Conservation (phyloP, 305 asterid genomes). For the Fraxinus dipetala region DNA sequence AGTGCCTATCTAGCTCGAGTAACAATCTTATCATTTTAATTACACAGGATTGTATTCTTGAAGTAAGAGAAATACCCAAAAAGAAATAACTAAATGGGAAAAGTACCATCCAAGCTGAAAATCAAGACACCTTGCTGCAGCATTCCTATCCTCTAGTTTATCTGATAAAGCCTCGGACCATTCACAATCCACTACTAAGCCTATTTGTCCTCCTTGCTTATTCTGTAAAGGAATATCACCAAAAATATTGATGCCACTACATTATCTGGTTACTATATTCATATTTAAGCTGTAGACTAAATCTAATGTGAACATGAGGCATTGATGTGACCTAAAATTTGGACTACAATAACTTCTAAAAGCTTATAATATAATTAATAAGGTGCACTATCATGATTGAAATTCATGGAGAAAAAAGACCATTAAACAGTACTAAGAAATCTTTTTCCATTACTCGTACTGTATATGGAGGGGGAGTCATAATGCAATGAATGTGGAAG, state of each 20-base stretch:
- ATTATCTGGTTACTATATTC: neutral
- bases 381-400: neutral
- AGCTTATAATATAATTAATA: neutral
- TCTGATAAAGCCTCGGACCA: constrained; percentile 45
- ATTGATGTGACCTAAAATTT: neutral
- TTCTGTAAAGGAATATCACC: constrained; percentile 28
- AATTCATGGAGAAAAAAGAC: neutral
- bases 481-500: neutral
- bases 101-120: constrained; percentile 51
- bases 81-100: neutral
- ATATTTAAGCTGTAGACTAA: neutral
- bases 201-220: constrained; percentile 52
- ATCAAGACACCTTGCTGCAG: constrained; percentile 43
- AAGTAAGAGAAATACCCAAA: neutral
- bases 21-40: neutral
- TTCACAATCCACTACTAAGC: constrained; percentile 48
- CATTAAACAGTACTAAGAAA: neutral
- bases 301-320: neutral
- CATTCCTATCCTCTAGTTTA: constrained; percentile 34
- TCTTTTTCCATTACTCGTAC: neutral
- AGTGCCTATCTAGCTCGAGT: neutral
- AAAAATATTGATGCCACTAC: neutral
- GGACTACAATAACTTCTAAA: neutral
- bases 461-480: neutral
- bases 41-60: neutral